These are phyloP conservation scores for Talaromyces sp. DNA, from an alignment of 2,329 filamentous ascomycete genomes.

Conservation along the genomic window DNA sequence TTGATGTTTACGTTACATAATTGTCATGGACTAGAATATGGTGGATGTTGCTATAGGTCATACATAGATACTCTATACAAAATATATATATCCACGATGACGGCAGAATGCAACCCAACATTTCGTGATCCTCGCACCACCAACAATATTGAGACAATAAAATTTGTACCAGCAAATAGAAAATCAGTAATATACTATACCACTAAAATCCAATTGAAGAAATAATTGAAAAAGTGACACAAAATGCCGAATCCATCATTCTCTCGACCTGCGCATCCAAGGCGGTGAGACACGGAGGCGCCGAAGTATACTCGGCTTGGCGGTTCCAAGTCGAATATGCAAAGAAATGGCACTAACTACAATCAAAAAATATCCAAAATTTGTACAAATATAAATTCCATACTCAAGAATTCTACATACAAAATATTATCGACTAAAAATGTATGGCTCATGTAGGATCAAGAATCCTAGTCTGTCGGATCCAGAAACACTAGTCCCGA, in stretches of 20 bases:
- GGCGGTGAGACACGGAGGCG: neutral
- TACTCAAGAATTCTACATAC: neutral
- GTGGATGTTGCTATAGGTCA: neutral
- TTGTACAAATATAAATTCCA: neutral
- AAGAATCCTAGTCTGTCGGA: neutral
- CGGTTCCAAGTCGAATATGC: neutral
- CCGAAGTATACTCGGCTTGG: neutral
- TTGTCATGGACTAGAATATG: neutral
- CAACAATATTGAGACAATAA: neutral
- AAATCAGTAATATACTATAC: rapidly evolving
- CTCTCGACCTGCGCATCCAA: neutral
- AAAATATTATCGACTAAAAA: neutral
- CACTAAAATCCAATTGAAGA: too few species aligned
- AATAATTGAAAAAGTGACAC: neutral
- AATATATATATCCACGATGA: neutral
- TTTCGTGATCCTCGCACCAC: neutral
- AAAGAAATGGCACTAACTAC: neutral
- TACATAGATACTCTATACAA: neutral
- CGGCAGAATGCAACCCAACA: neutral
- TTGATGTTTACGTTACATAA: too few species aligned
- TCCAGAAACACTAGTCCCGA: neutral
- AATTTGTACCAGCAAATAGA: neutral
- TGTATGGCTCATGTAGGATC: neutral
- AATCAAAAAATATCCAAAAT: neutral
- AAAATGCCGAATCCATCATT: neutral